Evolutionary conservation across 2,329 filamentous ascomycete species (phyloP).

Genomic region (Paraphaeosphaeria minitans): DNA sequence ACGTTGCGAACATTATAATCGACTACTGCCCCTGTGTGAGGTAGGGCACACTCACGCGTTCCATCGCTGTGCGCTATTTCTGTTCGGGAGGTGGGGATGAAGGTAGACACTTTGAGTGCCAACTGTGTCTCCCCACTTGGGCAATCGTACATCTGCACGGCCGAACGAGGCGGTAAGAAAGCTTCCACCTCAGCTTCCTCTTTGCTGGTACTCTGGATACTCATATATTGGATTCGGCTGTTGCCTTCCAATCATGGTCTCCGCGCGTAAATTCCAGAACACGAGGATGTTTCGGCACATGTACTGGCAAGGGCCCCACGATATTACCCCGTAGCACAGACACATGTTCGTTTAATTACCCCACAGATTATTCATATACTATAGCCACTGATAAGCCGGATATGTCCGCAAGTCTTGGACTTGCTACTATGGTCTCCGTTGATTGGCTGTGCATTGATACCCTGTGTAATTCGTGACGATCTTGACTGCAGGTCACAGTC

Average conservation of each 20-base stretch:
- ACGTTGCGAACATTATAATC: not conserved
- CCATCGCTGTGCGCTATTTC: not conserved
- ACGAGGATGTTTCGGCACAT: slow-evolving; percentile 12
- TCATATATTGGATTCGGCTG: slow-evolving; percentile 3
- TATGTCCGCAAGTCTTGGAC: slow-evolving; percentile 1
- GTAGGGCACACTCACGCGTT: not conserved
- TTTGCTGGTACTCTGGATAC: not conserved
- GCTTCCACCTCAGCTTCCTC: not conserved
- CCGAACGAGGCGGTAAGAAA: slow-evolving; percentile 1
- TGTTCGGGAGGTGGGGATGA: not conserved
- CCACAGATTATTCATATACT: slow-evolving; percentile 5
- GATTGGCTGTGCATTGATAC: not conserved
- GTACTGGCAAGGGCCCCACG: slow-evolving; percentile 7
- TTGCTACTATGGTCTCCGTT: not conserved
- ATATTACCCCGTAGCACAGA: slow-evolving; percentile 9
- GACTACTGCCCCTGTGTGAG: not conserved
- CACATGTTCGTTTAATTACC: slow-evolving; percentile 8
- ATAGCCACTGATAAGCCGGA: slow-evolving; percentile 3
- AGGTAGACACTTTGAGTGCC: not conserved
- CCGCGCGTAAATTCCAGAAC: slow-evolving; percentile 12
- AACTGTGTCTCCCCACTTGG: not conserved
- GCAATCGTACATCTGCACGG: not conserved
- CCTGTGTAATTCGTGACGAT: slow-evolving; percentile 6
- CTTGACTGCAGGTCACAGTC: not conserved
- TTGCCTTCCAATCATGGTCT: slow-evolving; percentile 10